Percentiles rank a stretch among this genome's conserved stretches.
phyloP scores from a whole-genome alignment of 148 eudicot species.

The Spergularia bocconei region DNA sequence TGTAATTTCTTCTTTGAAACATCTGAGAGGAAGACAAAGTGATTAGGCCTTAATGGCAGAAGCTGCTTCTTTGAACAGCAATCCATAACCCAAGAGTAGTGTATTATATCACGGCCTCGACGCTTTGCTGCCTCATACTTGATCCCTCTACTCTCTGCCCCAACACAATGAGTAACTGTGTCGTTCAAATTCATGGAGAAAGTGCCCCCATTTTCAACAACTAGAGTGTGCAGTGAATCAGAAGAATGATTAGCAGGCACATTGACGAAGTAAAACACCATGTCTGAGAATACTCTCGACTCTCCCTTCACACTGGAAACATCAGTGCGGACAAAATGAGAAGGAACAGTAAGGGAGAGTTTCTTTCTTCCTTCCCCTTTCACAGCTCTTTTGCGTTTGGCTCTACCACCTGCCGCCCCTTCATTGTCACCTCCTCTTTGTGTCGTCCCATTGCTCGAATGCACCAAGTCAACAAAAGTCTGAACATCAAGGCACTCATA shows the following conservation, averaged over 20 bases:
- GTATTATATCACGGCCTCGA: slow-evolving; percentile 70
- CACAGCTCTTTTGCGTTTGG: slow-evolving; percentile 42
- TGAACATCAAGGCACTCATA: slow-evolving; percentile 92
- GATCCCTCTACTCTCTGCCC: slow-evolving; percentile 86
- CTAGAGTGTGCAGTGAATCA: slow-evolving; percentile 77
- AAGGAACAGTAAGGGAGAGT: slow-evolving; percentile 54
- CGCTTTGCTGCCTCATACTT: slow-evolving; percentile 88
- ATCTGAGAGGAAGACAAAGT: slow-evolving; percentile 74
- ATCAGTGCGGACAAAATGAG: slow-evolving; percentile 83
- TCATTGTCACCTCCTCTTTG: slow-evolving; percentile 50
- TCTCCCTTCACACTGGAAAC: slow-evolving; percentile 80
- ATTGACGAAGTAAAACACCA: slow-evolving; percentile 79
- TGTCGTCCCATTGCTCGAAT: slow-evolving; percentile 82
- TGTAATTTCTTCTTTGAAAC: slow-evolving; percentile 55
- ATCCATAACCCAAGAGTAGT: slow-evolving; percentile 83
- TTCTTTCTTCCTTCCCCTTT: slow-evolving; percentile 61
- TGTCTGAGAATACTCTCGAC: slow-evolving; percentile 57
- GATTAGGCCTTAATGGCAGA: slow-evolving; percentile 72
- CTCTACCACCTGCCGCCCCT: slow-evolving; percentile 35
- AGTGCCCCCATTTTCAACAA: slow-evolving; percentile 86
- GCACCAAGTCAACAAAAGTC: slow-evolving; percentile 74
- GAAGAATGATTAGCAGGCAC: slow-evolving; percentile 56
- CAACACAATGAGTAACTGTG: slow-evolving; percentile 85
- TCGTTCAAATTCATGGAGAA: slow-evolving; percentile 90
- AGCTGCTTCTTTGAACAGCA: slow-evolving; percentile 78